Conservation (phyloP, 495 filamentous ascomycete species). For the Oidiodendron maius region DNA sequence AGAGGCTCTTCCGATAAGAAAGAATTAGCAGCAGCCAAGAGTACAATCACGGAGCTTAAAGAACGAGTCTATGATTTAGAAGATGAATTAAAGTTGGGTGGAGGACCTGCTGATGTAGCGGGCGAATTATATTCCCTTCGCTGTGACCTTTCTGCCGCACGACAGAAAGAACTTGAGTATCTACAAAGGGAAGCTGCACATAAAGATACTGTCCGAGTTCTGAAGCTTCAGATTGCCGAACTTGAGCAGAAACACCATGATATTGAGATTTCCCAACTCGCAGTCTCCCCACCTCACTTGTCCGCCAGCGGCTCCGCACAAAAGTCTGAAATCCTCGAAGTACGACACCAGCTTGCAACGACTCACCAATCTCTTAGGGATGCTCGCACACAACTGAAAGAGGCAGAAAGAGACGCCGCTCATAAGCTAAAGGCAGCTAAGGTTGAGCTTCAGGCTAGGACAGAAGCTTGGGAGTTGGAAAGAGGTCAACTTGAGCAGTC, state of each 20-base stretch:
- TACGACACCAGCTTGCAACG: constrained; percentile 57
- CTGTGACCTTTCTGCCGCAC: constrained; percentile 53
- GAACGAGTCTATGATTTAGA: constrained; percentile 53
- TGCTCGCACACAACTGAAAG: constrained; percentile 51
- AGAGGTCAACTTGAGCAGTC: constrained; percentile 44
- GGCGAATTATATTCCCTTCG: constrained; percentile 54
- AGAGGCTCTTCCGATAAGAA: constrained; percentile 32
- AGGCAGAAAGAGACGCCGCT: constrained; percentile 45
- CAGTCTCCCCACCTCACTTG: constrained; percentile 15
- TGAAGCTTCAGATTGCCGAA: constrained; percentile 42
- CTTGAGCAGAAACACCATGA: constrained; percentile 42
- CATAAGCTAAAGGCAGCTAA: constrained; percentile 40
- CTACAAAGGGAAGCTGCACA: constrained; percentile 57
- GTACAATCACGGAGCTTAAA: constrained; percentile 54
- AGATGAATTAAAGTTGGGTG: constrained; percentile 24
- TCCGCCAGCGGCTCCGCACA: constrained; percentile 39
- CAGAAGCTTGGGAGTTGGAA: constrained; percentile 29
- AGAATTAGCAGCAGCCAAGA: constrained; percentile 30
- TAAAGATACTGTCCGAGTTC: constrained; percentile 43
- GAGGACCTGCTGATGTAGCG: constrained; percentile 25
- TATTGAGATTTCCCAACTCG: constrained; percentile 29
- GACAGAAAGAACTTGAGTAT: constrained; percentile 56
- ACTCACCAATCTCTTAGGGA: constrained; percentile 56
- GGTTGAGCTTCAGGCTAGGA: constrained; percentile 35
- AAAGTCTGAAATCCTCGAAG: constrained; percentile 55